Base-by-base conservation (phyloP, 2,329 filamentous ascomycete species). In the Monilinia aucupariae region DNA sequence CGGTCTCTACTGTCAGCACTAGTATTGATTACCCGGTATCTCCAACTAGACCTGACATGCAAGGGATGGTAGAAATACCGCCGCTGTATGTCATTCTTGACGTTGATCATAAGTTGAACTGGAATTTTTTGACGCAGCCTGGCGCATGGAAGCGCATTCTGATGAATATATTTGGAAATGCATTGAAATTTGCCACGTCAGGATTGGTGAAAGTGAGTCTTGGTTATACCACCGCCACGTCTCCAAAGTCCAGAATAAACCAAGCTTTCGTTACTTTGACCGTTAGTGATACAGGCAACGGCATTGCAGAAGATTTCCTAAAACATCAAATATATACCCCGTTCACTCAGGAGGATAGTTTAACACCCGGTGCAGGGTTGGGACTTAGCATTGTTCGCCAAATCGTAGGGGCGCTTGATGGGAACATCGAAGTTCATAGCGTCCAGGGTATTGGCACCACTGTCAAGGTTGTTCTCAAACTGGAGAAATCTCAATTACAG, bases 311-410 rank as follows among this genome's bases (percentile, higher is more conserved):
- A 37, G 82, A 87, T 10, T 89, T 85, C 66, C 74, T 87, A 61
- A 78, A 82, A n/a, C 81, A 80, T 7, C 79, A 74, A 66, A 71
- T 85, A 0, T 86, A 82, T 67, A 81, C 78, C 0, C 81, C 82
- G 0, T 85, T 85, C 65, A 71, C 78, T 0, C 84, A 86, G 69
- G 83, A 85, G 67, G 78, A 82, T 59, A 75, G 78, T 8, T 70
- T 85, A 37, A 77, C 79, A 3, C 80, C 82, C 85, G 69, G 86
- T 0, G 84, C 83, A 2, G 85, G 85, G 0, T 74, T 89, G 0
- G 86, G 86, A 0, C 74, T 89, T 55, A 84, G 82, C n/a, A 85
- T 89, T 9, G 85, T 89, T 22, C 79, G 80, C 85, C 75, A 79
- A 62, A 82, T 89, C 37, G 82, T 88, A 12, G 79, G 81, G 51